Evolutionary conservation across 192 early-diverging fungal species (phyloP).

Genomic region (Chytriomyces sp.): DNA sequence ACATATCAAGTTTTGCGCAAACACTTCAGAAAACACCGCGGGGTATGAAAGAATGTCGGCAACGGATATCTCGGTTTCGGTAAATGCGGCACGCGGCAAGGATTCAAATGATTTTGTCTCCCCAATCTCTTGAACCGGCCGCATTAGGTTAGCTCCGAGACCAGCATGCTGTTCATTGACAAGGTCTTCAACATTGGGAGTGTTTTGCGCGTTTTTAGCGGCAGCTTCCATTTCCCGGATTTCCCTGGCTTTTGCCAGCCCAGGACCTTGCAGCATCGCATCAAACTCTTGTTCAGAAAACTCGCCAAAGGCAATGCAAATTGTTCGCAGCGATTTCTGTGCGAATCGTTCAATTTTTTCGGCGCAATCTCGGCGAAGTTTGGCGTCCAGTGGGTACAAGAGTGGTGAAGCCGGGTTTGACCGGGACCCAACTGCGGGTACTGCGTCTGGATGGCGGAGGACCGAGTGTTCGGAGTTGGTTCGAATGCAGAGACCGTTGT

Average conservation of each 20-base stretch:
- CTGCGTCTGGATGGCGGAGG: slow-evolving; percentile 21
- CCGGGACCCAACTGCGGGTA: slow-evolving; percentile 20
- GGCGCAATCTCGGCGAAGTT: slow-evolving; percentile 23
- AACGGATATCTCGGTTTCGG: neutral
- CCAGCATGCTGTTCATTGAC: neutral
- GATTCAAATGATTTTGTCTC: slow-evolving; percentile 25
- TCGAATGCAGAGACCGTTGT: neutral
- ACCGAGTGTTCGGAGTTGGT: slow-evolving; percentile 17
- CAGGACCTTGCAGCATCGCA: slow-evolving; percentile 6
- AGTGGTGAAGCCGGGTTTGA: slow-evolving; percentile 16
- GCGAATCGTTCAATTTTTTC: slow-evolving; percentile 74
- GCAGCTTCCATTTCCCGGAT: neutral
- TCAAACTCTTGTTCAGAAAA: slow-evolving; percentile 28
- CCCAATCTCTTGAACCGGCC: neutral
- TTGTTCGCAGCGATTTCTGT: slow-evolving; percentile 84
- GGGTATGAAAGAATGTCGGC: slow-evolving; percentile 28
- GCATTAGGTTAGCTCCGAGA: too few relatives aligned
- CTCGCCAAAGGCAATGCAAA: slow-evolving; percentile 72
- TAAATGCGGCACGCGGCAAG: neutral
- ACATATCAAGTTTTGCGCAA: slow-evolving; percentile 20
- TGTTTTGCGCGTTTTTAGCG: slow-evolving; percentile 43
- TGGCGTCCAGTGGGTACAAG: slow-evolving; percentile 21
- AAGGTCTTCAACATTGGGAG: neutral
- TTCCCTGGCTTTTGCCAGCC: slow-evolving; percentile 2
- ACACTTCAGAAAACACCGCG: slow-evolving; percentile 1